phyloP scores from a whole-genome alignment of 768 basidiomycete genomes.

The Russula griseocarnosa region DNA sequence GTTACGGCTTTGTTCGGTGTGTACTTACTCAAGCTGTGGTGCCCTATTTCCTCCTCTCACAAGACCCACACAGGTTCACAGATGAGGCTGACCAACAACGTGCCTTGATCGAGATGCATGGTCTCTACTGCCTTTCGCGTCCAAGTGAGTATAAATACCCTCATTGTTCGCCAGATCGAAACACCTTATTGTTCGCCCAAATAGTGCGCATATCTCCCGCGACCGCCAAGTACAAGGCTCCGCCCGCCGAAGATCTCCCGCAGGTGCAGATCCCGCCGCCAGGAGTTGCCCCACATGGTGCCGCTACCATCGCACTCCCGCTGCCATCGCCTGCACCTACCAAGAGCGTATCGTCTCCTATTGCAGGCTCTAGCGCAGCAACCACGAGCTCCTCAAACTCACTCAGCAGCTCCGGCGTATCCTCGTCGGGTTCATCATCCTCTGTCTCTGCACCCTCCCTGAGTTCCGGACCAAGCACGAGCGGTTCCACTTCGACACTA shows the following conservation, averaged over 20 bases:
- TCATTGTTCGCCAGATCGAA: constrained; percentile 5
- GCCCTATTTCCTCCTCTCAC: constrained; percentile 27
- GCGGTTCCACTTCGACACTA: constrained; percentile 48
- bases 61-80: constrained; percentile 57
- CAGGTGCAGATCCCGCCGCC: constrained; percentile 26
- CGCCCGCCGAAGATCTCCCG: constrained; percentile 34
- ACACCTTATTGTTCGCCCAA: constrained; percentile 31
- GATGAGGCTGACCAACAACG: constrained; percentile 87
- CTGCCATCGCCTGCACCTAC: constrained; percentile 44
- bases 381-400: constrained; percentile 29
- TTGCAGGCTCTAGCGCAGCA: constrained; percentile 42
- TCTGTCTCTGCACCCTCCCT: constrained; percentile 36
- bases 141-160: constrained; percentile 57
- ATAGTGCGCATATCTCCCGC: constrained; percentile 88
- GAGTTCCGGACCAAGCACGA: constrained; percentile 41
- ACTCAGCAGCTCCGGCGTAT: constrained; percentile 30
- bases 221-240: constrained; percentile 79
- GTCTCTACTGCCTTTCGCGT: constrained; percentile 81
- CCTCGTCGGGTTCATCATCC: constrained; percentile 44
- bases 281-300: constrained; percentile 28
- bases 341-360: constrained; percentile 69
- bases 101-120: constrained; percentile 88
- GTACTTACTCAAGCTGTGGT: constrained; percentile 29
- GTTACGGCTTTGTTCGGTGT: constrained; percentile 89
- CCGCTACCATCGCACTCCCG: constrained; percentile 49